phyloP scores from a whole-genome alignment of 805 yeast genomes.

The Isabelozyma gotoi region DNA sequence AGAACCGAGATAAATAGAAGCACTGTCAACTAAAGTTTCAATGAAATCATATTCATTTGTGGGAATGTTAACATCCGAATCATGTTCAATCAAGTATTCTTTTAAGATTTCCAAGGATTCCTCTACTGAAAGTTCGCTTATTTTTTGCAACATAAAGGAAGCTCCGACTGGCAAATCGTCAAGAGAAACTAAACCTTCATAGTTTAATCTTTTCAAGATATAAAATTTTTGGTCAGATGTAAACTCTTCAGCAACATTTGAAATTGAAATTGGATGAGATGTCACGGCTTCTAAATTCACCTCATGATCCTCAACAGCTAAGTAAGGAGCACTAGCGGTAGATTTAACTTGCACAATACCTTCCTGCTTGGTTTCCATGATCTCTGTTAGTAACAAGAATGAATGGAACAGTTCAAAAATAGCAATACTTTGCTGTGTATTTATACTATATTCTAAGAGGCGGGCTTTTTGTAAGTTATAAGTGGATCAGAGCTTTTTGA shows the following conservation, averaged over 20 bases:
- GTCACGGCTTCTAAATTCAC: constrained; percentile 16
- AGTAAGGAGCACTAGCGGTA: constrained; percentile 5
- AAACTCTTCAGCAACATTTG: constrained; percentile 23
- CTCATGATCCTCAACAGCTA: constrained; percentile 11
- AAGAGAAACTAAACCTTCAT: constrained; percentile 22
- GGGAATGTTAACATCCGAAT: constrained; percentile 34
- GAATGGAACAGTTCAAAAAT: too few species aligned
- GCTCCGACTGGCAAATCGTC: constrained; percentile 31
- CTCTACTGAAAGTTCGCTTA: constrained; percentile 16
- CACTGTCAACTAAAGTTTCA: constrained; percentile 13
- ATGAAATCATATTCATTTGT: constrained; percentile 24
- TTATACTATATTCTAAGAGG: too few species aligned
- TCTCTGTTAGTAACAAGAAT: too few species aligned
- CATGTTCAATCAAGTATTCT: constrained; percentile 25
- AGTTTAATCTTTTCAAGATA: constrained; percentile 25
- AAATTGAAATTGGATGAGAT: constrained; percentile 22
- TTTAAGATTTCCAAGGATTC: constrained; percentile 29
- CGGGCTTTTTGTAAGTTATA: too few species aligned
- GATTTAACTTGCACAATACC: not conserved
- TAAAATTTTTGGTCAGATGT: constrained; percentile 24
- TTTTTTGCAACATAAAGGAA: constrained; percentile 41
- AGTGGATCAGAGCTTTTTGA: too few species aligned
- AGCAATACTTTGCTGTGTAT: too few species aligned
- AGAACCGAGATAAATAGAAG: not conserved
- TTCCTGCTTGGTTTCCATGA: too few species aligned